Base-by-base conservation (phyloP, 2,329 filamentous ascomycete genomes). In the Xylaria sp. region DNA sequence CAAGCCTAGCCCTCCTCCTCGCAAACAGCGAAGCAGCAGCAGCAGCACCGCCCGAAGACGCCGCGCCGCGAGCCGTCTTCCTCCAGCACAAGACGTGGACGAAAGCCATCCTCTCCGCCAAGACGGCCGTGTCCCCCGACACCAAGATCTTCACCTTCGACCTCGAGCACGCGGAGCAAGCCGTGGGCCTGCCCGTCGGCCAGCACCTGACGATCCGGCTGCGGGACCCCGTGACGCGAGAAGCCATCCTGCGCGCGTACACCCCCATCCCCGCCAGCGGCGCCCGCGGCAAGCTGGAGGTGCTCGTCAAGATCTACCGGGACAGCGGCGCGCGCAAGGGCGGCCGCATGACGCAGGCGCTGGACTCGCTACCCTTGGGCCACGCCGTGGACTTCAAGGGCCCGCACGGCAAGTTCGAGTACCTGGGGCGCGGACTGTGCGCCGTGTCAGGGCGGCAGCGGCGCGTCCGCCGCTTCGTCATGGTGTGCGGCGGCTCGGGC, bases 401-500 rank as follows among this genome's bases (percentile, higher is more conserved):
- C 0, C 94, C 94, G 0, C 90, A 94, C 4, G 94, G 94, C 8
- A 93, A 93, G 74, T 95, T 97, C 72, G 88, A 92, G 75, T 97
- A 97, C 75, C 82, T 90, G 0, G 91, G 92, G 0, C 81, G 83
- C 0, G 94, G 94, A 0, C 94, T 0, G 71, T 80, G 1, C 93
- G 92, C 74, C 77, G 81, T 97, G 51, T 87, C 87, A 39, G 87
- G 87, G 0, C 84, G 34, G 34, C 34, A 83, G 23, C 78, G 84
- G 66, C 83, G 90, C 0, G 87, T 97, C 0, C 87, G 86, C 62
- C 87, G 86, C 13, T 93, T 97, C 79, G 84, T 92, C 77, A 97
- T 97, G 94, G 90, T 97, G 39, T 96, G 93, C 74, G 94, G 88
- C 15, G 94, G 94, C 6, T 93, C 89, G n/a, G 94, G 94, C 0